These are phyloP conservation scores for Podosphaera fusca DNA, from an alignment of 2,329 filamentous ascomycete genomes.

Conservation along the genomic window DNA sequence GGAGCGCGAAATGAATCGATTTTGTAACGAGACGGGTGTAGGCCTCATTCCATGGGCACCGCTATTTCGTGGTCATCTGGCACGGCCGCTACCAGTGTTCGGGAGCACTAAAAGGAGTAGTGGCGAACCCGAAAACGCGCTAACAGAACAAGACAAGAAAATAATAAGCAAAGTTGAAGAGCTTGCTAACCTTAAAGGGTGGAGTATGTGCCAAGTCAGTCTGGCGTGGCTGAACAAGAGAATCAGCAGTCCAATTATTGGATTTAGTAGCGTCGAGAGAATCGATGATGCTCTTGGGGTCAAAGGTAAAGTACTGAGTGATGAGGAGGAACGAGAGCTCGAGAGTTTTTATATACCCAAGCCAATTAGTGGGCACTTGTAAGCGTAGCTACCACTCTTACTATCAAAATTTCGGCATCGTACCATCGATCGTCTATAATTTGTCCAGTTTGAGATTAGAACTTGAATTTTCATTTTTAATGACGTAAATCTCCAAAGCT, in stretches of 20 bases:
- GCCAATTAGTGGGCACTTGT: constrained; percentile 14
- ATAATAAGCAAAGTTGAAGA: constrained; percentile 32
- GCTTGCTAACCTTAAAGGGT: constrained; percentile 29
- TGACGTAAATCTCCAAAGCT: neutral
- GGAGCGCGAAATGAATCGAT: constrained; percentile 22
- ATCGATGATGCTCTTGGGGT: constrained; percentile 28
- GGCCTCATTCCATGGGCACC: constrained; percentile 20
- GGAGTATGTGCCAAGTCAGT: constrained; percentile 34
- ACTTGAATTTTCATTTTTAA: neutral
- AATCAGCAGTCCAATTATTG: constrained; percentile 27
- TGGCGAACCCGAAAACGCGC: constrained; percentile 11
- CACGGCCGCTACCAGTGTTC: constrained; percentile 11
- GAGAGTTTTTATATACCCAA: constrained; percentile 30
- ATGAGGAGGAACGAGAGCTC: constrained; percentile 28
- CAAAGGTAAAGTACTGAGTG: constrained; percentile 20
- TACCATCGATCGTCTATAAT: no score
- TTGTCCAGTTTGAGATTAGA: neutral
- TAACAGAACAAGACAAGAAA: constrained; percentile 23
- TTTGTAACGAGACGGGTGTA: constrained; percentile 22
- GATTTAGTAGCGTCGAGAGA: constrained; percentile 24
- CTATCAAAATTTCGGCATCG: no score
- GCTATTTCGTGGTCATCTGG: constrained; percentile 16
- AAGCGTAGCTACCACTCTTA: neutral
- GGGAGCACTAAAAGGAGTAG: constrained; percentile 8
- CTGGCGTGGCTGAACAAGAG: constrained; percentile 29